These are phyloP conservation scores for Suillus subaureus DNA, from an alignment of 768 basidiomycete genomes.

Conservation along the genomic window DNA sequence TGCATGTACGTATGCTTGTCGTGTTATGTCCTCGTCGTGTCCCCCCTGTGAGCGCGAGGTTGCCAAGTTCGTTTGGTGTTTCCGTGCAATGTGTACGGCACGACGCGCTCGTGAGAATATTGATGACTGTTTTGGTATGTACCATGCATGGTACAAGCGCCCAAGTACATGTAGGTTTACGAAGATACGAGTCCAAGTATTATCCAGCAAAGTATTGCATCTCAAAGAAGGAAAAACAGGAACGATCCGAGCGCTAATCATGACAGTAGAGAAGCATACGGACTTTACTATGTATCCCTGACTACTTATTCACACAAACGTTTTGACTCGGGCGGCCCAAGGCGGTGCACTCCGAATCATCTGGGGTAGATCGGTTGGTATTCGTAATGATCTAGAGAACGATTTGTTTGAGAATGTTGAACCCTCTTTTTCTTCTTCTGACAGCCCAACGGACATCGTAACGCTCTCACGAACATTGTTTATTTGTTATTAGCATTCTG, in stretches of 20 bases:
- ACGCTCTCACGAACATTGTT: neutral
- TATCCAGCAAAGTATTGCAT: too few species aligned
- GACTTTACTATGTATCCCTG: neutral
- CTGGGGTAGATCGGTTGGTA: constrained; percentile 1
- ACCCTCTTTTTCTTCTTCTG: neutral
- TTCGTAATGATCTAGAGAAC: neutral
- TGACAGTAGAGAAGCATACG: neutral
- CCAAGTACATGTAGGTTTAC: too few species aligned
- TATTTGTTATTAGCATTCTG: neutral
- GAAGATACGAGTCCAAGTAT: too few species aligned
- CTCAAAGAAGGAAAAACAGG: too few species aligned
- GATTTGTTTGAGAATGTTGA: neutral
- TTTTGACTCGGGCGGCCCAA: neutral
- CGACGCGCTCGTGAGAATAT: neutral
- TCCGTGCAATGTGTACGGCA: neutral
- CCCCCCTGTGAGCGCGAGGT: too few species aligned
- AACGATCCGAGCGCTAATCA: neutral
- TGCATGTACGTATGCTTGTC: neutral
- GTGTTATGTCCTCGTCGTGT: neutral
- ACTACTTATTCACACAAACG: neutral
- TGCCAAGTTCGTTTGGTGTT: too few species aligned
- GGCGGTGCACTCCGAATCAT: neutral
- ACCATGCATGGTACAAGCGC: too few species aligned
- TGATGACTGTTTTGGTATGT: too few species aligned
- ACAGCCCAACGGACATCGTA: neutral